phyloP scores from a whole-genome alignment of 1,139 yeast species.

The Magnusiomyces fungicola region DNA sequence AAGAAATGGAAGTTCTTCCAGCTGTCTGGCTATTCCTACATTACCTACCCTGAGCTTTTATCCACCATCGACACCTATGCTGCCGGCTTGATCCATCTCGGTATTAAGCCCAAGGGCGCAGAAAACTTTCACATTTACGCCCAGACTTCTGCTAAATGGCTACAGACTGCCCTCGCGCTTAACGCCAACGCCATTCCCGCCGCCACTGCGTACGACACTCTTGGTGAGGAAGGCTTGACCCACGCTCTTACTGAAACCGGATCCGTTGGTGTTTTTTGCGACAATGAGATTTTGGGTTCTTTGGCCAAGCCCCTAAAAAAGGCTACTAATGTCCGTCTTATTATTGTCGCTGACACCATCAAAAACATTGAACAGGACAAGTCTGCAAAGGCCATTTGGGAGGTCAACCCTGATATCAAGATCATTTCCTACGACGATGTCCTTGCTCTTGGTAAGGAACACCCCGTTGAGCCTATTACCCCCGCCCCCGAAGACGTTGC shows the following conservation, averaged over 20 bases:
- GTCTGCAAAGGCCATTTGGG: constrained; percentile 42
- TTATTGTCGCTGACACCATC: constrained; percentile 64
- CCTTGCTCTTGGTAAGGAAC: constrained; percentile 51
- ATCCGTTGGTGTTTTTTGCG: constrained; percentile 73
- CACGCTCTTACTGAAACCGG: constrained; percentile 81
- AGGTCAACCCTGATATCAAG: constrained; percentile 65
- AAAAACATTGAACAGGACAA: constrained; percentile 57
- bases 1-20: constrained; percentile 88
- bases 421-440: constrained; percentile 63
- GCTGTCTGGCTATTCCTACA: constrained; percentile 60
- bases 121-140: constrained; percentile 80
- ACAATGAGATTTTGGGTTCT: constrained; percentile 59
- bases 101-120: constrained; percentile 55
- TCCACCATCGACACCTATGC: constrained; percentile 50
- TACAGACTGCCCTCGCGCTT: constrained; percentile 77
- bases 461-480: constrained; percentile 37
- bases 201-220: constrained; percentile 95
- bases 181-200: constrained; percentile 73
- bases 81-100: constrained; percentile 67
- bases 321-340: constrained; percentile 54
- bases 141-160: constrained; percentile 76
- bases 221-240: constrained; percentile 86
- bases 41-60: constrained; percentile 54
- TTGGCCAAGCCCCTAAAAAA: constrained; percentile 65
- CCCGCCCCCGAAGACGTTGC: constrained; percentile 72